Base-by-base conservation (phyloP, 345 rosid species). In the Dipteronia sinensis region DNA sequence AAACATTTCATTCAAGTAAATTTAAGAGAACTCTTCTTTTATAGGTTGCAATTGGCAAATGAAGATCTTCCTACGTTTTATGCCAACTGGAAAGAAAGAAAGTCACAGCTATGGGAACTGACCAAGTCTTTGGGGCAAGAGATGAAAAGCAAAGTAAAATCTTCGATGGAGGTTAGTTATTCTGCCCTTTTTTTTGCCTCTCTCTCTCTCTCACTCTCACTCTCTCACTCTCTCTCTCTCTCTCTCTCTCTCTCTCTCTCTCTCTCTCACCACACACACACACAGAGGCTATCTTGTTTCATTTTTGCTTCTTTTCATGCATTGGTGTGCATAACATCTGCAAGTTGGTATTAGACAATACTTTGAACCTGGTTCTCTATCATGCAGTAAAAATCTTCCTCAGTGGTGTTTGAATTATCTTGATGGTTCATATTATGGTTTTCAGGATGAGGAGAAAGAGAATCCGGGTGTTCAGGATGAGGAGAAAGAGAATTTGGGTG, bases 1-100 rank as follows among this genome's bases (percentile, higher is more conserved):
- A 12, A 71, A 65, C 46, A 68, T 67, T 77, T 69, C 23, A 5
- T 34, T 71, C 83, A 62, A 10, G 76, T 67, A n/a, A 53, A 53
- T 53, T 53, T 53, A 53, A 16, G 58, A n/a, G 49, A 46, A 46
- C 65, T 69, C 62, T 78, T 22, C 74, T 75, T 77, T 27, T 81
- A 56, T 85, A 96, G 99, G 99, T 78, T 88, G 77, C 85, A 79
- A 76, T 76, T 96, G 86, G 93, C 86, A 76, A 87, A 76, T 19
- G 80, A 82, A 77, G 94, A 91, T 87, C 84, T 96, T 49, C 97
- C 98, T 75, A 83, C 86, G 73, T 88, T 91, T 77, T 90, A 88
- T 86, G 89, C 87, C 75, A 80, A 76, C 61, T 88, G 99, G 98
- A 87, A 86, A 89, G 80, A 81, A 53, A 61, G 83, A 61, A 90